These are phyloP conservation scores for Mycena latifolia DNA, from an alignment of 768 basidiomycete species.

Conservation along the genomic window DNA sequence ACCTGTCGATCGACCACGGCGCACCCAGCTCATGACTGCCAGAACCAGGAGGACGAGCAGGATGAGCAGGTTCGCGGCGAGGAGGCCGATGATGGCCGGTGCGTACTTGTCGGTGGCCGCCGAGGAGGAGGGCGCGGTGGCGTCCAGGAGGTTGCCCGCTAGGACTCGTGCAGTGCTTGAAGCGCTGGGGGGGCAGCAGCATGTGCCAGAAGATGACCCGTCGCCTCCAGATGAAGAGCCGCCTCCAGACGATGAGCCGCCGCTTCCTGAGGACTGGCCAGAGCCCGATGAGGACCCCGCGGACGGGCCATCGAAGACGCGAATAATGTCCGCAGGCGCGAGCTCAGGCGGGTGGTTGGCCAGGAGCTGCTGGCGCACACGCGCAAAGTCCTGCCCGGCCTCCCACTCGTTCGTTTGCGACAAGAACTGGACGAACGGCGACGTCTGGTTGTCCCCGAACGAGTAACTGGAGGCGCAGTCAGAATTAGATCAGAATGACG, in stretches of 20 bases:
- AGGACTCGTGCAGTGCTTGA: no score
- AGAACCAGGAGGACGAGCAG: not conserved
- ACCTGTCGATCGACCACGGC: not conserved
- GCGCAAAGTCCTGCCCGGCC: constrained; percentile 11
- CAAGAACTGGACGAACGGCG: constrained; percentile 24
- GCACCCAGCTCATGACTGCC: not conserved
- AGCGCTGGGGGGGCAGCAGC: no score
- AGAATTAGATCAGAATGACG: no score
- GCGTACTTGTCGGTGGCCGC: not conserved
- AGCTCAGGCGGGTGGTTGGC: not conserved
- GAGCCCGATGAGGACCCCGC: no score
- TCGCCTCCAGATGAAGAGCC: no score
- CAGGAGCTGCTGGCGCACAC: not conserved
- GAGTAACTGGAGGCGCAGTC: no score
- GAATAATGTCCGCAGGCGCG: constrained; percentile 11
- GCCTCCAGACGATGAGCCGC: not conserved
- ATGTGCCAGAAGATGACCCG: no score
- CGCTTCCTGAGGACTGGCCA: no score
- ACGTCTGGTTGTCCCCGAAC: constrained; percentile 20
- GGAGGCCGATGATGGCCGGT: not conserved
- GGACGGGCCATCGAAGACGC: constrained; percentile 20
- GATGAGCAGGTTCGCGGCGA: not conserved
- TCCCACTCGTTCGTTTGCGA: constrained; percentile 9
- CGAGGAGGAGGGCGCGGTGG: not conserved
- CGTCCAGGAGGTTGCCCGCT: not conserved